Evolutionary conservation across 768 basidiomycete species (phyloP).

Genomic region (Leccinum fibrillosum): DNA sequence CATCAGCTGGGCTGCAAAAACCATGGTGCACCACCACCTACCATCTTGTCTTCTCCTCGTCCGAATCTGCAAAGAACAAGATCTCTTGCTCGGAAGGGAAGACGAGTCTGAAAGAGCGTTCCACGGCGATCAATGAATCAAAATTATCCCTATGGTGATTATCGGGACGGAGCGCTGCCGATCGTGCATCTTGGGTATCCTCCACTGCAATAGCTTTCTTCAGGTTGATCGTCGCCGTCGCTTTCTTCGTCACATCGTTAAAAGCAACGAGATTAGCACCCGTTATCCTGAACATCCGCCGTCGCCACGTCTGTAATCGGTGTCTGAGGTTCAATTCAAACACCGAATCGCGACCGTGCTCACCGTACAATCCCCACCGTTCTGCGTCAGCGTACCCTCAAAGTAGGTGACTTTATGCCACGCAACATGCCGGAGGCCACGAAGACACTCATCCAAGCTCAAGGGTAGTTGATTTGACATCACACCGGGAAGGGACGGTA

Average conservation of each 20-base stretch:
- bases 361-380: slow-evolving; percentile 89
- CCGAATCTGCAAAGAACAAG: slow-evolving; percentile 86
- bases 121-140: slow-evolving; percentile 64
- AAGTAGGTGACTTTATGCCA: slow-evolving; percentile 96
- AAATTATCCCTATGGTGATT: slow-evolving; percentile 51
- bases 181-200: slow-evolving; percentile 66
- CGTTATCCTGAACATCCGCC: slow-evolving; percentile 79
- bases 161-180: slow-evolving; percentile 42
- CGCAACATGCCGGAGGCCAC: slow-evolving; percentile 82
- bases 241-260: slow-evolving; percentile 90
- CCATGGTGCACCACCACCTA: slow-evolving; percentile 38
- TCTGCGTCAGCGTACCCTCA: slow-evolving; percentile 89
- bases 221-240: slow-evolving; percentile 86
- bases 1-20: neutral
- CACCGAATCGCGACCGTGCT: slow-evolving; percentile 27
- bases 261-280: slow-evolving; percentile 86
- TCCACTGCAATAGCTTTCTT: slow-evolving; percentile 77
- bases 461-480: slow-evolving; percentile 77
- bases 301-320: slow-evolving; percentile 64
- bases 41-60: slow-evolving; percentile 87
- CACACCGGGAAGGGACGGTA: slow-evolving; percentile 86
- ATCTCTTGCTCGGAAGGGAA: slow-evolving; percentile 81
- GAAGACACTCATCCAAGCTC: slow-evolving; percentile 88
- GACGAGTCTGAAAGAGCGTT: slow-evolving; percentile 79
- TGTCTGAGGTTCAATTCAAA: neutral